Evolutionary conservation across 108 stramenopile species (phyloP).

Genomic region (Conticribra weissflogii): DNA sequence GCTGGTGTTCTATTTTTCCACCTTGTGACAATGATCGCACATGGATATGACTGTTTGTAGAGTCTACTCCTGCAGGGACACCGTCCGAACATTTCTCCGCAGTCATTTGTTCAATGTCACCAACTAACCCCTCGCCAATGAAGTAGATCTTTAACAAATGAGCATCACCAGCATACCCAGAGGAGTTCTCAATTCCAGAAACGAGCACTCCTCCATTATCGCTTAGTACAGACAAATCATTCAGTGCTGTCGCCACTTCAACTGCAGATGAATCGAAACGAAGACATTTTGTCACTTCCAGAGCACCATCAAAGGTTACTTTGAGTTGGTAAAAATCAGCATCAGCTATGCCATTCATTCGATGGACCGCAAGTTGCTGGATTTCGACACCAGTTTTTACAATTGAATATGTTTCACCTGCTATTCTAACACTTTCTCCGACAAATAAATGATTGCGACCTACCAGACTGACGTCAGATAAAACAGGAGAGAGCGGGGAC

Average conservation of each 20-base stretch:
- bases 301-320: conserved; percentile 37
- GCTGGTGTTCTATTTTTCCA: conserved; percentile 68
- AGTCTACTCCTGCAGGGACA: conserved; percentile 33
- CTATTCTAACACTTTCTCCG: conserved; percentile 57
- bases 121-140: conserved; percentile 50
- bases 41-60: conserved; percentile 49
- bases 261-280: conserved; percentile 61
- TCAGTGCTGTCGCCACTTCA: conserved; percentile 56
- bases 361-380: conserved; percentile 58
- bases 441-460: conserved; percentile 38
- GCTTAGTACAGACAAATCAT: conserved; percentile 39
- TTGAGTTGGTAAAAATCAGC: conserved; percentile 43
- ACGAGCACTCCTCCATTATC: conserved; percentile 58
- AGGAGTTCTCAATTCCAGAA: conserved; percentile 38
- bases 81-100: conserved; percentile 34
- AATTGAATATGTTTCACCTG: conserved; percentile 48
- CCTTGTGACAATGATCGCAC: conserved; percentile 67
- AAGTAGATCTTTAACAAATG: conserved; percentile 82
- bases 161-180: conserved; percentile 57
- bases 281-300: conserved; percentile 61
- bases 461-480: conserved; percentile 32
- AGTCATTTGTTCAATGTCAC: conserved; percentile 62
- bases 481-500: conserved; percentile 31
- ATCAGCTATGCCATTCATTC: conserved; percentile 28
- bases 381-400: conserved; percentile 65